These are phyloP conservation scores for Alternaria metachromatica DNA, from an alignment of 2,329 filamentous ascomycete genomes.

Conservation along the genomic window DNA sequence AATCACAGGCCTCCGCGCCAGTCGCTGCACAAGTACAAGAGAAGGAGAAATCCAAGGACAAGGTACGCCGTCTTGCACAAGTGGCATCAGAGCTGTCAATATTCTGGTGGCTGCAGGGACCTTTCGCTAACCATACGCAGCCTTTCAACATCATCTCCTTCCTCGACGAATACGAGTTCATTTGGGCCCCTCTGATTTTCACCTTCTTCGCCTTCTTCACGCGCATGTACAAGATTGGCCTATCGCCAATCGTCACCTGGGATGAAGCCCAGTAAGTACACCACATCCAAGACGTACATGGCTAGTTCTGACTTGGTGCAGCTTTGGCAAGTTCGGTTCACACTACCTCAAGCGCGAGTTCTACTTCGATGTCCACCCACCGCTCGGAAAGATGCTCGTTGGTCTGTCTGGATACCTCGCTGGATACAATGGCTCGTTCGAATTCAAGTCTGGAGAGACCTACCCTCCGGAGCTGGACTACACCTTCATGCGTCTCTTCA, in stretches of 20 bases:
- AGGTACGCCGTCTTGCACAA: slow-evolving; percentile 43
- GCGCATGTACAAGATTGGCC: slow-evolving; percentile 70
- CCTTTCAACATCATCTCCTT: slow-evolving; percentile 65
- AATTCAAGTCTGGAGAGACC: slow-evolving; percentile 97
- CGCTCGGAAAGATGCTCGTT: slow-evolving; percentile 97
- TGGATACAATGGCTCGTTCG: slow-evolving; percentile 98
- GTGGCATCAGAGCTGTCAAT: slow-evolving; percentile 7
- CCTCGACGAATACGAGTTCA: slow-evolving; percentile 67
- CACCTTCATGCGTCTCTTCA: slow-evolving; percentile 98
- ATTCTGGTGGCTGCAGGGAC: background rate
- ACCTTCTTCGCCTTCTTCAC: slow-evolving; percentile 70
- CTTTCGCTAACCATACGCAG: slow-evolving; percentile 33
- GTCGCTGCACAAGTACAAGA: slow-evolving; percentile 42
- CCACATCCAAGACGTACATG: background rate
- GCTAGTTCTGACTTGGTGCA: slow-evolving; percentile 48
- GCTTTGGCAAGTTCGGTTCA: slow-evolving; percentile 96
- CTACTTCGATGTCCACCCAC: slow-evolving; percentile 97
- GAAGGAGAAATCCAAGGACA: slow-evolving; percentile 56
- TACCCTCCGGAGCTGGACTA: slow-evolving; percentile 96
- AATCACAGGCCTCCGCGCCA: slow-evolving; percentile 28
- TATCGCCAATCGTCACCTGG: slow-evolving; percentile 76
- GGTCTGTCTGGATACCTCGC: slow-evolving; percentile 94
- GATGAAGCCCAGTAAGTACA: slow-evolving; percentile 73
- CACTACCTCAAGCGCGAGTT: slow-evolving; percentile 99
- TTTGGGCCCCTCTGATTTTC: slow-evolving; percentile 69